These are phyloP conservation scores for Raffaelea ambrosiae DNA, from an alignment of 2,329 filamentous ascomycete species.

Conservation along the genomic window DNA sequence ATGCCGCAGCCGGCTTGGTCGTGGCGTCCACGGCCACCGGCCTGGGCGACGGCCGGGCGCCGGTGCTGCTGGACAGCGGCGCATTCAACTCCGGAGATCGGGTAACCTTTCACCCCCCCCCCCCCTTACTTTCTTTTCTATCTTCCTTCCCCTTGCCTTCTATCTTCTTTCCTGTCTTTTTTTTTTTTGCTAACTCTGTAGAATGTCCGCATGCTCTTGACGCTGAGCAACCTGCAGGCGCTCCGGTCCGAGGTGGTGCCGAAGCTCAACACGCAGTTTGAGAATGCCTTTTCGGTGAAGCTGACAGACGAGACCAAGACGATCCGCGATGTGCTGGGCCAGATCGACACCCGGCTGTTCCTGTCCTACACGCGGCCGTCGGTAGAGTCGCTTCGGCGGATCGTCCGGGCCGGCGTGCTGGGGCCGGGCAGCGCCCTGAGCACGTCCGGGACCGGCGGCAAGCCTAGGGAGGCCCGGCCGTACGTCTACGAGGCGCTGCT, in stretches of 20 bases:
- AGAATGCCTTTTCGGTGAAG: slow-evolving; percentile 88
- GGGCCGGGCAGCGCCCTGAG: slow-evolving; percentile 33
- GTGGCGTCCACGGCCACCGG: slow-evolving; percentile 7
- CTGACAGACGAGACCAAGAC: slow-evolving; percentile 89
- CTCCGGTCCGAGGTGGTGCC: slow-evolving; percentile 78
- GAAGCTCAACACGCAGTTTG: slow-evolving; percentile 83
- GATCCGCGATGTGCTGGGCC: slow-evolving; percentile 78
- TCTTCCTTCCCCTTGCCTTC: too few species aligned
- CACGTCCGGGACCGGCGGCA: slow-evolving; percentile 56
- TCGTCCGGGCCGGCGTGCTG: slow-evolving; percentile 65
- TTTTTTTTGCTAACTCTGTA: slow-evolving; percentile 24
- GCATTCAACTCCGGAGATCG: slow-evolving; percentile 48
- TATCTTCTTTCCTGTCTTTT: neutral
- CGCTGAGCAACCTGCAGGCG: slow-evolving; percentile 81
- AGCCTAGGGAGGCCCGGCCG: slow-evolving; percentile 66
- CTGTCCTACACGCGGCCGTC: slow-evolving; percentile 81
- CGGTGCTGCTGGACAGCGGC: slow-evolving; percentile 30
- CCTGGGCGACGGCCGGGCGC: slow-evolving; percentile 15
- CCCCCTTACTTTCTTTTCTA: neutral
- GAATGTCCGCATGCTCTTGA: slow-evolving; percentile 90
- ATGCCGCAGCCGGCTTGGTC: slow-evolving; percentile 5
- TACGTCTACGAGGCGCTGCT: slow-evolving; percentile 89
- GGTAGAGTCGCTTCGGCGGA: slow-evolving; percentile 57
- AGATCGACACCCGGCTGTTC: slow-evolving; percentile 89
- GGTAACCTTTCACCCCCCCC: slow-evolving; percentile 36